Evolutionary conservation across 108 stramenopile genomes (phyloP), one percentile per base, ranked within the genome.

Genomic region (Skeletonema menzelii): DNA sequence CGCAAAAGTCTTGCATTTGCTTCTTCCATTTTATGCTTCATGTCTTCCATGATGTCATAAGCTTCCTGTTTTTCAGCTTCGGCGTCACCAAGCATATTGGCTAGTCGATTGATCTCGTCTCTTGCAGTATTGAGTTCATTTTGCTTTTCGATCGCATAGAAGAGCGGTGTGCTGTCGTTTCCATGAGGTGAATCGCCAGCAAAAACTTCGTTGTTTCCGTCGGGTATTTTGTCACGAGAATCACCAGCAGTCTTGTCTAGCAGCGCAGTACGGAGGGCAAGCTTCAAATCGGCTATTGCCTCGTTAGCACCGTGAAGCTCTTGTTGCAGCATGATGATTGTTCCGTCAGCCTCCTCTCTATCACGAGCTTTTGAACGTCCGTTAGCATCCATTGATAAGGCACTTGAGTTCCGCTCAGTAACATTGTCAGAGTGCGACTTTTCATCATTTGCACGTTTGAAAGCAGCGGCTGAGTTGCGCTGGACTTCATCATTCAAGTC

Each of bases 91-190:
- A 91, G 64, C 58, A 95, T 56, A 70, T 76, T 85, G 5, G 94
- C 94, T 28, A 95, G 65, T 11, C 94, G 87, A 58, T 82, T 80
- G 72, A 95, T 95, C 73, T 95, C 94, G 59, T 92, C 86, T 19
- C 88, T 73, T 12, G 94, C 94, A 24, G 86, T 87, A 35, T 91
- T 89, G 10, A 95, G 76, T 69, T 95, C 94, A 59, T 88, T 89
- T 72, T 95, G 94, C 66, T 95, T 95, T 59, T 95, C 94, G 66
- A 95, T 90, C 14, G 94, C 94, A 74, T 87, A 95, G 65, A 91
- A 95, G 13, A 95, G 84, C 11, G 91, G 91, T 61, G 85, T 91
- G 46, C 67, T 65, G 26, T 88, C 83, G 42, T 47, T 59, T 32
- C 73, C 74, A 5, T 59, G 56, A 20, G 27, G 27, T 6, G 24